Evolutionary conservation across 352 stramenopile species (phyloP), one percentile per base, ranked within the genome.

Genomic region (Pythium plurisporium): DNA sequence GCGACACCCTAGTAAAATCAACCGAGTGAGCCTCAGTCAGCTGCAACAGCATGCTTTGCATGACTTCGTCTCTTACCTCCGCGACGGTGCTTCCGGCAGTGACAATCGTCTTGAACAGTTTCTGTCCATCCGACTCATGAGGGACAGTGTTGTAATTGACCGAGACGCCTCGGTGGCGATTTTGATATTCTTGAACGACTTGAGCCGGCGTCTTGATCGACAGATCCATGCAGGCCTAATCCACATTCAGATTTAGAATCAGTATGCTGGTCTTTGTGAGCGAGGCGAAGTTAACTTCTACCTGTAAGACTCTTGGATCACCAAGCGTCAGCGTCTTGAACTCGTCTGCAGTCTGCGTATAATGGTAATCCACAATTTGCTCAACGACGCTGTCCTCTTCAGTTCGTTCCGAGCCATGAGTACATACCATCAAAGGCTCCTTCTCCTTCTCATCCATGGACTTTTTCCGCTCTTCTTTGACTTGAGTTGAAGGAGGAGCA

Each of bases 161-260:
- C 1, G 80, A 83, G 8, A 90, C 75, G 11, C 84, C 84, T 8
- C 78, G 77, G 44, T 94, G 83, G 15, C 81, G 72, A 53, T 90
- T 91, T 59, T 91, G 80, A 53, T 90, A 94, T 57, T 94, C 84
- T 40, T 91, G 79, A 19, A 94, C 65, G n/a, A 94, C 79, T 70
- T 94, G 84, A 11, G 82, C 84, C 2, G 84, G 84, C 1, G 84
- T 94, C 67, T 91, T 91, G 54, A 90, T 75, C 6, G 73, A 81
- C 33, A 94, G 65, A 40, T 91, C 73, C 66, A 91, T 81, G 51
- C 81, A 94, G 19, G 65, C 77, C 76, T 93, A 40, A 12, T 25
- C n/a, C n/a, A n/a, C n/a, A n/a, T n/a, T n/a, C n/a, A n/a, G n/a
- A n/a, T n/a, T n/a, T n/a, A n/a, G n/a, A n/a, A 9, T 33, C 12